A percentile compares a stretch with the other conserved stretches of the same genome.
phyloP scores from a whole-genome alignment of 306 rosid genomes.

The Hippophae tibetana region DNA sequence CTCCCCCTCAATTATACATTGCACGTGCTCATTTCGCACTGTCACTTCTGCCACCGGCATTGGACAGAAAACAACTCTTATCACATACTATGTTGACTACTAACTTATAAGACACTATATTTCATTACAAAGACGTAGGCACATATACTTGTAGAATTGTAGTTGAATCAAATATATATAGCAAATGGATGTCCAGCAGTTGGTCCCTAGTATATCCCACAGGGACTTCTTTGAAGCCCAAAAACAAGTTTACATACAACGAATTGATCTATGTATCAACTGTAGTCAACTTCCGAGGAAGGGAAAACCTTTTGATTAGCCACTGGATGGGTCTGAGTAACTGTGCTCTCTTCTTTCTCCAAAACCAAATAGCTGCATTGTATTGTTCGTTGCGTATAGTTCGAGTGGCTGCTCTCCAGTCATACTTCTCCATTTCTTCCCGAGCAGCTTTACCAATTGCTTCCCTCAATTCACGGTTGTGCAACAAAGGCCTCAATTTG shows the following conservation, averaged over 20 bases:
- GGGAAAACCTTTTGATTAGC: conserved; percentile 59
- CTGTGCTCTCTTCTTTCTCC: conserved; percentile 81
- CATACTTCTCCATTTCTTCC: conserved; percentile 75
- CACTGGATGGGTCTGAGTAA: conserved; percentile 67
- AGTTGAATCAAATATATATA: conserved; percentile 2
- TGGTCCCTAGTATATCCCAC: conserved; percentile 20
- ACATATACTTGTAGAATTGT: not conserved
- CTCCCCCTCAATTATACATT: too few species aligned
- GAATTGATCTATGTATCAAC: conserved; percentile 20
- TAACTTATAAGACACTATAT: too few species aligned
- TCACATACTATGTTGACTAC: too few species aligned
- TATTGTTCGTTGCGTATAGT: conserved; percentile 75
- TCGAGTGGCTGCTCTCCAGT: conserved; percentile 88
- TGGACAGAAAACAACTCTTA: too few species aligned
- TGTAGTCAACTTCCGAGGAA: conserved; percentile 44
- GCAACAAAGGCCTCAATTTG: conserved; percentile 63
- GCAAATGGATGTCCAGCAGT: conserved; percentile 7
- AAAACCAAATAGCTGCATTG: conserved; percentile 93
- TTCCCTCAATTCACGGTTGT: conserved; percentile 55
- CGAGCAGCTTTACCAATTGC: conserved; percentile 77
- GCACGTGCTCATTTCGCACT: too few species aligned
- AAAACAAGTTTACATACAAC: conserved; percentile 16
- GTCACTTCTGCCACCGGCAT: too few species aligned
- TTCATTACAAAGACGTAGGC: too few species aligned
- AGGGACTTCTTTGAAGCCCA: conserved; percentile 27